A percentile compares a stretch with the other conserved stretches of the same genome.
These are phyloP conservation scores for Achaetomiella virescens DNA, from an alignment of 495 filamentous ascomycete genomes.

Conservation along the genomic window DNA sequence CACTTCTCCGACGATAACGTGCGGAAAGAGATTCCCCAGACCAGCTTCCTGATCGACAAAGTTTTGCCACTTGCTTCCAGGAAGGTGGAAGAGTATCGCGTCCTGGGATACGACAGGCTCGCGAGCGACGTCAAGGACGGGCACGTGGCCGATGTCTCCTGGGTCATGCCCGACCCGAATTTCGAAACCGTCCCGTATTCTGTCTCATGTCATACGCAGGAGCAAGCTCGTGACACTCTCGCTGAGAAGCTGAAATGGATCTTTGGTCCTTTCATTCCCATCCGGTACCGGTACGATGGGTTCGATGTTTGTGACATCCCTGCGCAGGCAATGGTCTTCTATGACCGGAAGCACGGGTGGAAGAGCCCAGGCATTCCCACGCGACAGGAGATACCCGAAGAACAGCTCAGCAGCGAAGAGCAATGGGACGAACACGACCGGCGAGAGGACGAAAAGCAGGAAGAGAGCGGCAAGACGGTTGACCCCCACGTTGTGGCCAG, in stretches of 20 bases:
- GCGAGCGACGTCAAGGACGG: neutral
- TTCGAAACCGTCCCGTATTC: neutral
- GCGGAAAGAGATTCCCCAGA: neutral
- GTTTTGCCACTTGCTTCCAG: neutral
- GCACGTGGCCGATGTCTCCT: neutral
- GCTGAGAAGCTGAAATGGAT: neutral
- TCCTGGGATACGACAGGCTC: neutral
- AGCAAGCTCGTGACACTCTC: too few relatives aligned
- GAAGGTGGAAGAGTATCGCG: neutral
- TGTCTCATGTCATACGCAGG: neutral
- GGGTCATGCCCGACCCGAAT: neutral
- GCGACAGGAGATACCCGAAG: too few relatives aligned
- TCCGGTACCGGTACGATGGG: neutral
- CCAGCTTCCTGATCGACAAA: neutral
- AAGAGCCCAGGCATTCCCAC: too few relatives aligned
- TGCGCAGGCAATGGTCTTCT: neutral
- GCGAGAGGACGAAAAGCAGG: too few relatives aligned
- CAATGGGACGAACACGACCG: too few relatives aligned
- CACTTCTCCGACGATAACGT: neutral
- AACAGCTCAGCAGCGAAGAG: too few relatives aligned
- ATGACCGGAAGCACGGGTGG: neutral
- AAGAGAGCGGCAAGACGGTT: too few relatives aligned
- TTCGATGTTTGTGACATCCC: neutral
- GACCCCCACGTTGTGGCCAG: too few relatives aligned
- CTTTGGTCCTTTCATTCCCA: neutral